phyloP scores from a whole-genome alignment of 2,329 filamentous ascomycete genomes.

The Aspergillus sclerotialis region DNA sequence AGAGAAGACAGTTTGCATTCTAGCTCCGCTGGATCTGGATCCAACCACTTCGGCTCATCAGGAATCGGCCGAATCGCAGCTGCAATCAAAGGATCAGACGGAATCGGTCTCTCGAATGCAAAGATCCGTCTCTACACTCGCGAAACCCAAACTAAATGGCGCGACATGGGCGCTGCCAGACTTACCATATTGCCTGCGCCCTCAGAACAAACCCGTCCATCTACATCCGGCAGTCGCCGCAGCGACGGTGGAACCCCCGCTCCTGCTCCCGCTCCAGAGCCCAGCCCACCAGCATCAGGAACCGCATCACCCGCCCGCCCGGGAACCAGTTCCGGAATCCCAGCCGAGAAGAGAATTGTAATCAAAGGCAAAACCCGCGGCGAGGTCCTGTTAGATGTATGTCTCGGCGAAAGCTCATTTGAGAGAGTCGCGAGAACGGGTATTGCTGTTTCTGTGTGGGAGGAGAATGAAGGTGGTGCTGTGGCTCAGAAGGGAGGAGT shows the following conservation, averaged over 20 bases:
- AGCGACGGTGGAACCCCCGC: constrained; percentile 20
- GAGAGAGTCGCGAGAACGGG: constrained; percentile 75
- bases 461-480: constrained; percentile 61
- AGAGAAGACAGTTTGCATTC: constrained; percentile 52
- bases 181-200: constrained; percentile 68
- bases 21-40: constrained; percentile 41
- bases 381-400: constrained; percentile 70
- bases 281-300: constrained; percentile 20
- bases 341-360: constrained; percentile 77
- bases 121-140: constrained; percentile 82
- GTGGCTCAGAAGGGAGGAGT: constrained; percentile 52
- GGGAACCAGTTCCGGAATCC: constrained; percentile 48
- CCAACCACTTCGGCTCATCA: constrained; percentile 48
- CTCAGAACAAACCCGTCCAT: constrained; percentile 22
- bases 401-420: constrained; percentile 77
- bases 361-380: constrained; percentile 64
- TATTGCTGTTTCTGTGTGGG: constrained; percentile 84
- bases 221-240: constrained; percentile 47
- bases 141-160: constrained; percentile 72
- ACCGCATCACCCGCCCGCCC: constrained; percentile 29
- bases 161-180: constrained; percentile 78
- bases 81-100: constrained; percentile 48
- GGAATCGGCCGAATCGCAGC: constrained; percentile 46
- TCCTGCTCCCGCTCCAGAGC: constrained; percentile 8
- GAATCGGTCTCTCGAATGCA: constrained; percentile 62